Percentiles rank a stretch among this genome's conserved stretches.
Conservation (phyloP, 2,329 filamentous ascomycete genomes). For the Phialophora tarda region DNA sequence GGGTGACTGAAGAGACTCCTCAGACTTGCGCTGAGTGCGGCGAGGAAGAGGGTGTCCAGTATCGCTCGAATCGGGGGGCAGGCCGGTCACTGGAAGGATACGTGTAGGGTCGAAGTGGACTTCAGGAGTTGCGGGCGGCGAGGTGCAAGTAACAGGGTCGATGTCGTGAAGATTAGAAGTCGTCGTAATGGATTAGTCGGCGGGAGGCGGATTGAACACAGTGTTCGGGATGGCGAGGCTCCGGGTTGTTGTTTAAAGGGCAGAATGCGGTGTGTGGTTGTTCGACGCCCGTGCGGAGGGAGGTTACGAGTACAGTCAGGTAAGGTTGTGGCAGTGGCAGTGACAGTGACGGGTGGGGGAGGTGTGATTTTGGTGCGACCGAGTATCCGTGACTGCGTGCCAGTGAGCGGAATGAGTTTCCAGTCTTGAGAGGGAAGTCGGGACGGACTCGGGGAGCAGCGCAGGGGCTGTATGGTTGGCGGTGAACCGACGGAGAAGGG, state of each 20-base stretch:
- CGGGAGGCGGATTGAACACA: constrained; percentile 15
- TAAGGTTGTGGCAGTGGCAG: constrained; percentile 16
- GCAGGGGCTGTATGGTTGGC: constrained; percentile 11
- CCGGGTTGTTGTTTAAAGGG: constrained; percentile 18
- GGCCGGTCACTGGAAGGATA: neutral
- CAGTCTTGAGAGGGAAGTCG: constrained; percentile 1
- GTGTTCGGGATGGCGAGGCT: constrained; percentile 19
- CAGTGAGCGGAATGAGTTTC: constrained; percentile 1
- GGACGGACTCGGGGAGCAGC: constrained; percentile 1
- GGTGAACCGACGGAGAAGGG: neutral
- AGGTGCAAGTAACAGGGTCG: constrained; percentile 4
- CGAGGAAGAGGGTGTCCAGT: constrained; percentile 3
- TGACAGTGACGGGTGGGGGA: constrained; percentile 14
- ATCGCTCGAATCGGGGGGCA: neutral
- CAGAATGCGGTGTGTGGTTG: constrained; percentile 20
- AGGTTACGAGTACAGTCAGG: constrained; percentile 18
- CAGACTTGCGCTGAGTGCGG: neutral
- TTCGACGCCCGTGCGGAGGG: constrained; percentile 7
- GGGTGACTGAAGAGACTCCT: constrained; percentile 5
- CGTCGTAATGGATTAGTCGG: constrained; percentile 13
- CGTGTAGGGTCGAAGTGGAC: neutral
- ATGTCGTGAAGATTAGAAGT: constrained; percentile 7
- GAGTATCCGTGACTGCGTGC: constrained; percentile 12
- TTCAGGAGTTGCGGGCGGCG: constrained; percentile 1
- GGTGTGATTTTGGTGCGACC: constrained; percentile 10